These are phyloP conservation scores for Chaetomium olivaceum DNA, from an alignment of 2,329 filamentous ascomycete species.

Conservation along the genomic window DNA sequence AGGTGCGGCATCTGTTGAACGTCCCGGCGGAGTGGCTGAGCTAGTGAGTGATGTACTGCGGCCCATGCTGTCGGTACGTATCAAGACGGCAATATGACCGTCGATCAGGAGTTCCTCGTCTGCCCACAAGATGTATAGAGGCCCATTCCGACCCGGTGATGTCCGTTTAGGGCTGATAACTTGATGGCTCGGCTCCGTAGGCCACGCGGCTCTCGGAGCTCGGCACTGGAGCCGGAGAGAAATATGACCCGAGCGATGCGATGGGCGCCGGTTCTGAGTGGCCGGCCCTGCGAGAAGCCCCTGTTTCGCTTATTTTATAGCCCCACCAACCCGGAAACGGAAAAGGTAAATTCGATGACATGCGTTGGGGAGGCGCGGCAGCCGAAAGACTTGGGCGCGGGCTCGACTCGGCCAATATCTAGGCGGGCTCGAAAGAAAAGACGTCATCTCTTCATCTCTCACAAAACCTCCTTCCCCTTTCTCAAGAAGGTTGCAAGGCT, in stretches of 20 bases:
- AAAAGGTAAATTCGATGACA: neutral
- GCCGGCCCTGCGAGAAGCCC: neutral
- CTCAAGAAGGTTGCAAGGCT: neutral
- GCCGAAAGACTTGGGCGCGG: neutral
- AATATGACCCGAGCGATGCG: conserved; percentile 27
- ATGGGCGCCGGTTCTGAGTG: neutral
- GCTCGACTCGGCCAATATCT: neutral
- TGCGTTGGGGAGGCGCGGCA: neutral
- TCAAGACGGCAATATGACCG: neutral
- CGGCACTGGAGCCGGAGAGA: conserved; percentile 26
- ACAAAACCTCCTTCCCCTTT: neutral
- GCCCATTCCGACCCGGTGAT: too few relatives aligned
- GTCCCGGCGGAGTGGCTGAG: neutral
- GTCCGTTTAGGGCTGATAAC: conserved; percentile 5
- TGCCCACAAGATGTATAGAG: too few relatives aligned
- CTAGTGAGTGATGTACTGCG: neutral
- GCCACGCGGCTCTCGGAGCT: neutral
- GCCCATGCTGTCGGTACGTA: neutral
- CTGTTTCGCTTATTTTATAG: neutral
- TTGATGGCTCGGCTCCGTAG: neutral
- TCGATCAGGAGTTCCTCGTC: neutral
- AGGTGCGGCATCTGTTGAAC: neutral
- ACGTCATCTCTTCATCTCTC: conserved; percentile 8
- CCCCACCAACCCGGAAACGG: neutral
- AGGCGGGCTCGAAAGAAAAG: neutral